These are phyloP conservation scores for Fulvia fulva DNA, from an alignment of 2,329 filamentous ascomycete species.

Conservation along the genomic window DNA sequence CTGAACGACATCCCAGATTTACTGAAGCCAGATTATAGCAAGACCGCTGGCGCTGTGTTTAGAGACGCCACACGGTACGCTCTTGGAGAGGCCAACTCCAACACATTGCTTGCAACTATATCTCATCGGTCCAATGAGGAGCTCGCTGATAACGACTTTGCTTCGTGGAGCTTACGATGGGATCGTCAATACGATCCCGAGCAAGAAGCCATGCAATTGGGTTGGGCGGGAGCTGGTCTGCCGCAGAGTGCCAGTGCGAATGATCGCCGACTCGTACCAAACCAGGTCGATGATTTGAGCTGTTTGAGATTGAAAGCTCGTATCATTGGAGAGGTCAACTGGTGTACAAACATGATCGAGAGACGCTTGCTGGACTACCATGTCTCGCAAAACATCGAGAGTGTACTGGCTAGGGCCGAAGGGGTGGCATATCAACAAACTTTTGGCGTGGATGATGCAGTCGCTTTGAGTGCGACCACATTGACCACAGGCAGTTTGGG, in stretches of 20 bases:
- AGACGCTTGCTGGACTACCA: not conserved
- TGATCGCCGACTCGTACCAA: not conserved
- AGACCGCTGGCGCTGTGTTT: not conserved
- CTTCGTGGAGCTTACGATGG: not conserved
- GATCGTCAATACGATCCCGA: not conserved
- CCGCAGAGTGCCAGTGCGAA: not conserved
- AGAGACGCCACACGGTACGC: not conserved
- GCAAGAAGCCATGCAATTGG: not conserved
- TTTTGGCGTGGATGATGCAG: not conserved
- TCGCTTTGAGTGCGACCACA: not conserved
- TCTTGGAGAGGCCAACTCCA: not conserved
- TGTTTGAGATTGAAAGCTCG: not conserved
- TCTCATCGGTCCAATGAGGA: not conserved
- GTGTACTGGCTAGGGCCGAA: not conserved
- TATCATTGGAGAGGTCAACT: not conserved
- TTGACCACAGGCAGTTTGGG: not conserved
- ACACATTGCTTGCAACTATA: not conserved
- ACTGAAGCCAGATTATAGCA: not conserved
- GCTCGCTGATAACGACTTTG: not conserved
- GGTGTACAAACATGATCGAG: not conserved
- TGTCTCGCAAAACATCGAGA: not conserved
- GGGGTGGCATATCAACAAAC: not conserved
- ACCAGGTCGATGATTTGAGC: not conserved
- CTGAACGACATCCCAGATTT: not conserved
- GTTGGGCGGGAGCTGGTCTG: not conserved